Base-by-base conservation (phyloP, 495 filamentous ascomycete genomes). In the Talaromyces thailandensis region DNA sequence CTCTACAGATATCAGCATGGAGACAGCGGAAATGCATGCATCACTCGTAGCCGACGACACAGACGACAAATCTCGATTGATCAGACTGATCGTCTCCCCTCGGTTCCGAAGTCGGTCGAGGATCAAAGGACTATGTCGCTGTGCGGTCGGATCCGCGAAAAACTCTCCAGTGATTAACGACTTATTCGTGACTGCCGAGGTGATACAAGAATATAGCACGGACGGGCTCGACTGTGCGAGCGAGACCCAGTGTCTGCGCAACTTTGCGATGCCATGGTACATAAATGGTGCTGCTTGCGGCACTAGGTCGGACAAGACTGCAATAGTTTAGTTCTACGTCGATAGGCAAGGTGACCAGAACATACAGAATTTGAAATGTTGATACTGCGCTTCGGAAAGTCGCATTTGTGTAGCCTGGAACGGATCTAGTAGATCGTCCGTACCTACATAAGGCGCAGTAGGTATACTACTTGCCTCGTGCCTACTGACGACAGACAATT, bases 61-160 rank as follows among this genome's bases (percentile, higher is more conserved):
- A 55, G 70, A 73, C 18, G 77, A 80, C 21, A 80, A 62, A 0
- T 75, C 73, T 35, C 76, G 71, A 56, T 80, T 79, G 35, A 80
- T 76, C 52, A 80, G 64, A 25, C 73, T 66, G 58, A 80, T 80
- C 8, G 77, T 80, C 63, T 79, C 75, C n/a, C 76, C 77, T 6
- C 76, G 72, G 35, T 79, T 76, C 51, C 78, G 75, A 32, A 77
- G 74, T 1, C 74, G 74, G 61, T 80, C 77, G 12, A 80, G 69
- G 48, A 80, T 67, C 7, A 79, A 67, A 21, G 64, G 65, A 62
- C 71, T 77, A 25, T 65, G 63, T 0, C 68, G 65, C 58, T 65
- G 69, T 58, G 73, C 71, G 25, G 67, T 71, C 9, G 75, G 70
- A 60, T 79, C 75, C 28, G 67, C 69, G 14, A 78, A 56, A 32